Evolutionary conservation across 2,329 filamentous ascomycete species (phyloP).

Genomic region (Emmonsia crescens): DNA sequence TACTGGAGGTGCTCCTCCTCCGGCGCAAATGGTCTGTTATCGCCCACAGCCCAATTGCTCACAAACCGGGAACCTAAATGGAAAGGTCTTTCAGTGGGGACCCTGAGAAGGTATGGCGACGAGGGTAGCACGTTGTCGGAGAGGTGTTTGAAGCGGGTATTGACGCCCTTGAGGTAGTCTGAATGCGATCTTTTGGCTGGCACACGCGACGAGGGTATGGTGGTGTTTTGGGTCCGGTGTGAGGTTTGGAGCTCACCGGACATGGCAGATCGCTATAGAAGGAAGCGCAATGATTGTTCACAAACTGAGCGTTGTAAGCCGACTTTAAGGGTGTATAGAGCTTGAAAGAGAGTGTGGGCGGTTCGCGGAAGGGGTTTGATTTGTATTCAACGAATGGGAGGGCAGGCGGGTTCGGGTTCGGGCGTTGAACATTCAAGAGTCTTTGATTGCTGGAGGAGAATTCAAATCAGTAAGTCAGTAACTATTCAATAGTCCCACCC

Average conservation of each 20-base stretch:
- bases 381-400: neutral
- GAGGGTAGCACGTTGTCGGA: conserved; percentile 33
- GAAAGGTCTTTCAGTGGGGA: conserved; percentile 38
- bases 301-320: neutral
- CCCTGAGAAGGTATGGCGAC: conserved; percentile 37
- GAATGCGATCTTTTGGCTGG: conserved; percentile 12
- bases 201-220: conserved; percentile 2
- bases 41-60: conserved; percentile 38
- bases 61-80: conserved; percentile 32
- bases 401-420: neutral
- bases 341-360: neutral
- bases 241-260: conserved; percentile 10
- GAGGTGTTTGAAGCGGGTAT: conserved; percentile 29
- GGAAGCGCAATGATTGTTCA: neutral
- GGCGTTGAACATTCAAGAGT: conserved; percentile 2
- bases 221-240: conserved; percentile 5
- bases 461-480: neutral
- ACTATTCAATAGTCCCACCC: neutral
- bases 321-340: neutral
- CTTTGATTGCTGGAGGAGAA: neutral
- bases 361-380: neutral
- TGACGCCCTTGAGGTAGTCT: conserved; percentile 15
- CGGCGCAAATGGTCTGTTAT: conserved; percentile 42
- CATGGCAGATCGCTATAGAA: conserved; percentile 11
- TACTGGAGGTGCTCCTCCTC: conserved; percentile 52